Evolutionary conservation across 495 filamentous ascomycete species (phyloP).

Genomic region (Monascus purpureus): DNA sequence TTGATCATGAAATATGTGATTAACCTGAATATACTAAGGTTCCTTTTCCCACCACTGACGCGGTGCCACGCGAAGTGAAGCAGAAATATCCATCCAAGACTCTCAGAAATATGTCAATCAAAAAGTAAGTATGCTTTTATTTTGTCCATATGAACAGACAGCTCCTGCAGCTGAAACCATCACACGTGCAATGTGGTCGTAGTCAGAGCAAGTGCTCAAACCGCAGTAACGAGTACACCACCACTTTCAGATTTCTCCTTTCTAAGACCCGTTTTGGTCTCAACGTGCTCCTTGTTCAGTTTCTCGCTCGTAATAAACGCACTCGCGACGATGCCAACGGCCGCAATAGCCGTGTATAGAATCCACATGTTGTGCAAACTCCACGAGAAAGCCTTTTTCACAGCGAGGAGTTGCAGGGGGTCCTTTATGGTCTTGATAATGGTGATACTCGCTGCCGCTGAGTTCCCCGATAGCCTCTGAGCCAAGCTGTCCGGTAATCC

Average conservation of each 20-base stretch:
- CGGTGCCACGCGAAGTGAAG: too few species aligned
- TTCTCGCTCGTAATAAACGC: slow-evolving; percentile 36
- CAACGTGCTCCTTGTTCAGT: slow-evolving; percentile 44
- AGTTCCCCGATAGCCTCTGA: slow-evolving; percentile 28
- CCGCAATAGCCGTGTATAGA: slow-evolving; percentile 40
- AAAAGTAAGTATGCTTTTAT: too few species aligned
- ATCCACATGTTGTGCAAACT: slow-evolving; percentile 52
- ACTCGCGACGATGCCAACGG: slow-evolving; percentile 33
- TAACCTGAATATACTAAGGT: too few species aligned
- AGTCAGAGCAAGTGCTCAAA: too few species aligned
- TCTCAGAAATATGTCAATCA: too few species aligned
- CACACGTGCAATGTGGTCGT: too few species aligned
- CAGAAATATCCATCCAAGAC: too few species aligned
- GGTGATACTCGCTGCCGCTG: slow-evolving; percentile 39
- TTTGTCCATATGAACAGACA: too few species aligned
- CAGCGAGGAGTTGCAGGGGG: slow-evolving; percentile 25
- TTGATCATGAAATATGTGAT: too few species aligned
- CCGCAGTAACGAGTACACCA: too few species aligned
- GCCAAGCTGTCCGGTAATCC: slow-evolving; percentile 28
- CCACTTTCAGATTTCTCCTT: slow-evolving; percentile 4
- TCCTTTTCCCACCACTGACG: too few species aligned
- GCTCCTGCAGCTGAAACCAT: too few species aligned
- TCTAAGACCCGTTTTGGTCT: slow-evolving; percentile 38
- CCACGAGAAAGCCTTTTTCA: slow-evolving; percentile 42
- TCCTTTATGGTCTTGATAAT: slow-evolving; percentile 30